Conservation (phyloP, 2,329 filamentous ascomycete genomes). For the Pyrenophora seminiperda region DNA sequence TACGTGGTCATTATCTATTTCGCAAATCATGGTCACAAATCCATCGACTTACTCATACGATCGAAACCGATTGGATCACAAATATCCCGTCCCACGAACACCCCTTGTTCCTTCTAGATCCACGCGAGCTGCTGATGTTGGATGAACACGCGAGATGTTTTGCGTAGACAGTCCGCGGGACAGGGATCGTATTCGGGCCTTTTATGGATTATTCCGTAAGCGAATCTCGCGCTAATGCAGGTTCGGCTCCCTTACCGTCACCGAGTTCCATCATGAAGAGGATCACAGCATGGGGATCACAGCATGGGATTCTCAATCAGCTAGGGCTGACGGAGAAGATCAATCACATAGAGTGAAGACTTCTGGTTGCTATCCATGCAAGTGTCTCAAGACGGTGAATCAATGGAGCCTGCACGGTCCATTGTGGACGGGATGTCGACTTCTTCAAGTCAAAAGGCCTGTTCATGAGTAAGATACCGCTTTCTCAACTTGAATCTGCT, state of each 20-base stretch:
- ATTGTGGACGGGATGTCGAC: background rate
- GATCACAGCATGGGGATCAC: conserved; percentile 2
- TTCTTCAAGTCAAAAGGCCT: background rate
- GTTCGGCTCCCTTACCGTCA: conserved; percentile 7
- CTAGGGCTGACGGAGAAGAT: background rate
- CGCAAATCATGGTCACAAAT: too few relatives aligned
- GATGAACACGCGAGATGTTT: background rate
- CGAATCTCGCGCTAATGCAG: conserved; percentile 9
- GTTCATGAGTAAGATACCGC: background rate
- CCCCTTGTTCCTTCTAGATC: conserved; percentile 1
- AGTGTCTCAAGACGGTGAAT: background rate
- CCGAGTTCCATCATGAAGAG: conserved; percentile 1
- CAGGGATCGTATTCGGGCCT: conserved; percentile 1
- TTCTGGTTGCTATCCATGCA: background rate
- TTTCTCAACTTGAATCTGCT: background rate
- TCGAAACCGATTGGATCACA: background rate
- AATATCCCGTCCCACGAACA: background rate
- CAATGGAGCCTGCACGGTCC: background rate
- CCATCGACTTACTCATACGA: too few relatives aligned
- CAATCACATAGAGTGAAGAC: background rate
- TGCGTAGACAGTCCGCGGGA: background rate
- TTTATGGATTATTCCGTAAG: conserved; percentile 9
- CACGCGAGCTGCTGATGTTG: background rate
- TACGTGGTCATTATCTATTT: too few relatives aligned
- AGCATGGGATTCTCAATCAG: background rate